These are phyloP conservation scores for Allomyces macrogynus DNA, from an alignment of 192 early-diverging fungal species.

Conservation along the genomic window DNA sequence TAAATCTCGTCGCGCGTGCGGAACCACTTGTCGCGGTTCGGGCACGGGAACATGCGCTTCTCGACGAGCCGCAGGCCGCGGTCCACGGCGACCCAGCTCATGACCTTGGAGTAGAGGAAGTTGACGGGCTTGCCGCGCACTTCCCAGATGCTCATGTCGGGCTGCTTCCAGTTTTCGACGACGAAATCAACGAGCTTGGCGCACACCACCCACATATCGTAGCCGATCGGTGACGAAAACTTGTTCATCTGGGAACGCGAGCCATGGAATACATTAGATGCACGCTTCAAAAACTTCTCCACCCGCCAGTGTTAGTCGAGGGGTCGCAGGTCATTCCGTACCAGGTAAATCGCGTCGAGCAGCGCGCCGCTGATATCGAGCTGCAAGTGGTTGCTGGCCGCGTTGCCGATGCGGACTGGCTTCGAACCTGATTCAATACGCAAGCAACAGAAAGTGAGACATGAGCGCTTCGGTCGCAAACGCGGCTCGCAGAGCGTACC, in stretches of 20 bases:
- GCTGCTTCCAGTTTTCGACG: conserved; percentile 34
- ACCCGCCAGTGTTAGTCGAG: too few species aligned
- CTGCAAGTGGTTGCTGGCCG: conserved; percentile 54
- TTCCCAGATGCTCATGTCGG: conserved; percentile 68
- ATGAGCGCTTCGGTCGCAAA: too few species aligned
- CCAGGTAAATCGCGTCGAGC: conserved; percentile 55
- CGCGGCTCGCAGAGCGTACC: background rate
- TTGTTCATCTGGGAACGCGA: conserved; percentile 35
- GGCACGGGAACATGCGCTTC: conserved; percentile 54
- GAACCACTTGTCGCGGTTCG: conserved; percentile 33
- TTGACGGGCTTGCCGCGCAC: conserved; percentile 41
- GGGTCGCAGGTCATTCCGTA: too few species aligned
- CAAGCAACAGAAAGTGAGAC: too few species aligned
- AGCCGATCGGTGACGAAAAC: conserved; percentile 44
- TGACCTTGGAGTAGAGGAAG: conserved; percentile 57
- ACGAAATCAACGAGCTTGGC: conserved; percentile 50
- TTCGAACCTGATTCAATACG: conserved; percentile 12
- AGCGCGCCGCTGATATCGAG: conserved; percentile 71
- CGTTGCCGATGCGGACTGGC: conserved; percentile 64
- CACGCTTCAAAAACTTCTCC: too few species aligned
- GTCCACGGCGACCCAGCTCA: conserved; percentile 71
- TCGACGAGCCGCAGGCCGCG: conserved; percentile 48
- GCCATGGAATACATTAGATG: too few species aligned
- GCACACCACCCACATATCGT: conserved; percentile 51
- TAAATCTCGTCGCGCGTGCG: conserved; percentile 42